Evolutionary conservation across 192 early-diverging fungal species (phyloP), one percentile per base, ranked within the genome.

Genomic region (Kickxella alabastrina): DNA sequence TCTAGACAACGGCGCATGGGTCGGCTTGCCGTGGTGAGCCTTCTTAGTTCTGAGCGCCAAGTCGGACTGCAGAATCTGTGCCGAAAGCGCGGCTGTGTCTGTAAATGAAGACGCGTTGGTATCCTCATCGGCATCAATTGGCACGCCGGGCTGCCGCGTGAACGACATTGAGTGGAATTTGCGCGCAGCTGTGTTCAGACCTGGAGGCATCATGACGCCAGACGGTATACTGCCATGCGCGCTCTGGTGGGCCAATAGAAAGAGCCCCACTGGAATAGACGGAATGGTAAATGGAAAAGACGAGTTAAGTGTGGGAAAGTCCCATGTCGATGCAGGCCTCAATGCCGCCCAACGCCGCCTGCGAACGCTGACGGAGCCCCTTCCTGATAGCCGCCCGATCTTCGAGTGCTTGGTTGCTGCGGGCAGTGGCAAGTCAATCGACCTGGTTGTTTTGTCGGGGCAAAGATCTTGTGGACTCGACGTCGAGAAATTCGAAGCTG

Each of bases 261-360:
- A 62, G 22, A 70, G 25, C 7, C 48, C 43, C n/a, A 52, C 47
- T 9, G 71, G 59, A n/a, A 75, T 38, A 18, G 71, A 46, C 34
- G 71, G 71, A 26, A 75, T 75, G 22, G 71, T 75, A 35, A 75
- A 75, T 28, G 71, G 71, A 28, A 67, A 75, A 31, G 71, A 75
- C 32, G 64, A 36, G 40, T 75, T 75, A 3, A 75, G 71, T 22
- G 71, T 75, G 6, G 71, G 59, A 52, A 75, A 75, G 43, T 75
- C 71, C 71, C 71, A 63, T 32, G 52, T 46, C 25, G 57, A 27
- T 4, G 62, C 43, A 3, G 46, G 18, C 19, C 27, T 41, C 64
- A 59, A 75, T 21, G 46, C 31, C 13, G 40, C 41, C 70, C 70
- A 74, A 2, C 59, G 45, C 38, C 55, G 67, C 39, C 64, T 52